Base-by-base conservation (phyloP, 2,329 filamentous ascomycete genomes). In the Aspergillus floridensis region DNA sequence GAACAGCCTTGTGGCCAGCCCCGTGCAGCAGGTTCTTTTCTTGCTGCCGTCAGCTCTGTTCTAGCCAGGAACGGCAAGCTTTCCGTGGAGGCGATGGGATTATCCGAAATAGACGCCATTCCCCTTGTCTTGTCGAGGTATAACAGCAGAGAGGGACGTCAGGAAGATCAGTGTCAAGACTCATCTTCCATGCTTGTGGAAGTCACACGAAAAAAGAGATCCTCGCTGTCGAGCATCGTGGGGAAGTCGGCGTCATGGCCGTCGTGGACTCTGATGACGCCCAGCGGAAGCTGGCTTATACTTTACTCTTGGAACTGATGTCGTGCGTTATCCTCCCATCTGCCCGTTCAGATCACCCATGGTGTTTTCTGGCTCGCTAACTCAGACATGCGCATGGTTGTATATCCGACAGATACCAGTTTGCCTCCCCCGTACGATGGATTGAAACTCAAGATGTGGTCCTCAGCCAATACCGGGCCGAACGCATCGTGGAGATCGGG, bases 371-470 rank as follows among this genome's bases (percentile, higher is more conserved):
- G 35, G 35, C 35, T 41, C 12, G 35, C 35, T 41, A 16, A 41
- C 35, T 5, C 14, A 16, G 35, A 41, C 8, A 12, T 16, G 35
- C 35, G 35, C 14, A 41, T 41, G 35, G 8, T 16, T 5, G 12
- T 41, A 41, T 16, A 41, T 48, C 14, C 19, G 3, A 2, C 47
- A 54, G 52, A 21, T 54, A 54, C 41, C 52, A 54, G 24, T 54
- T 54, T 47, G 52, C 52, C 47, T 54, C 52, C n/a, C 52, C 52
- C n/a, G 52, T 54, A 12, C 44, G 41, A 48, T 54, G 52, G 52
- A 54, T 54, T 16, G 52, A 54, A 48, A 54, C 52, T 7, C 52
- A 54, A 31, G 52, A 54, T 31, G 52, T 54, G 8, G 52, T 54
- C 24, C 52, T 54, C 35, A 41, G 47, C 16, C 38, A 54, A 14